Conservation (phyloP, 1,139 yeast genomes). For the Magnusiomyces suaveolens region DNA sequence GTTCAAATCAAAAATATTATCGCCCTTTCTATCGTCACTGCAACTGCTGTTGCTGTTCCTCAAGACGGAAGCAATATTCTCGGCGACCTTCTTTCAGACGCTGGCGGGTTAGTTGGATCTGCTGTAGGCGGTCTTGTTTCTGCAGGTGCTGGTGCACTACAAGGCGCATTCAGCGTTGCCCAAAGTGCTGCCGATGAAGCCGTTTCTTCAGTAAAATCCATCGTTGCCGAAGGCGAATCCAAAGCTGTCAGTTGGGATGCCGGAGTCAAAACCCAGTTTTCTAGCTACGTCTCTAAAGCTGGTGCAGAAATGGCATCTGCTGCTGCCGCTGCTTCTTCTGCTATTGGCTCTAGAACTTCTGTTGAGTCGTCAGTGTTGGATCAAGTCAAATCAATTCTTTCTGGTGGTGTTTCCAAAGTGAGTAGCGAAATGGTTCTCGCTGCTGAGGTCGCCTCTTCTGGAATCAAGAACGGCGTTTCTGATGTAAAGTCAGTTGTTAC, state of each 20-base stretch:
- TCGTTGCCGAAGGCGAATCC: conserved; percentile 3
- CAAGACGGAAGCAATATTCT: background rate
- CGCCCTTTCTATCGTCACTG: background rate
- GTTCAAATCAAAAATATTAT: background rate
- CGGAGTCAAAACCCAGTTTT: background rate
- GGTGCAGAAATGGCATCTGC: background rate
- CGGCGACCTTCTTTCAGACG: background rate
- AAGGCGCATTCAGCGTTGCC: background rate
- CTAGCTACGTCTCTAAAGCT: background rate
- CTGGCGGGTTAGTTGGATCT: background rate
- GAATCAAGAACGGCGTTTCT: background rate
- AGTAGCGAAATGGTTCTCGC: background rate
- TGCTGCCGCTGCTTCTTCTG: background rate
- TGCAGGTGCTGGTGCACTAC: background rate
- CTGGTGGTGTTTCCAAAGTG: background rate
- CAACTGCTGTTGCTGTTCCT: too few relatives aligned
- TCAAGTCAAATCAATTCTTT: background rate
- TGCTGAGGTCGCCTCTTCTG: background rate
- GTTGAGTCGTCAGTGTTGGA: background rate
- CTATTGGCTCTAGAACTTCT: background rate
- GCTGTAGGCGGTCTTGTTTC: background rate
- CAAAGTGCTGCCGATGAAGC: background rate
- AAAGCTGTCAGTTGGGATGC: conserved; percentile 35
- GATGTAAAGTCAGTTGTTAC: too few relatives aligned
- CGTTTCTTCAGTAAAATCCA: background rate